These are phyloP conservation scores for Neospora caninum DNA, from an alignment of 169 alveolate species.

Conservation along the genomic window DNA sequence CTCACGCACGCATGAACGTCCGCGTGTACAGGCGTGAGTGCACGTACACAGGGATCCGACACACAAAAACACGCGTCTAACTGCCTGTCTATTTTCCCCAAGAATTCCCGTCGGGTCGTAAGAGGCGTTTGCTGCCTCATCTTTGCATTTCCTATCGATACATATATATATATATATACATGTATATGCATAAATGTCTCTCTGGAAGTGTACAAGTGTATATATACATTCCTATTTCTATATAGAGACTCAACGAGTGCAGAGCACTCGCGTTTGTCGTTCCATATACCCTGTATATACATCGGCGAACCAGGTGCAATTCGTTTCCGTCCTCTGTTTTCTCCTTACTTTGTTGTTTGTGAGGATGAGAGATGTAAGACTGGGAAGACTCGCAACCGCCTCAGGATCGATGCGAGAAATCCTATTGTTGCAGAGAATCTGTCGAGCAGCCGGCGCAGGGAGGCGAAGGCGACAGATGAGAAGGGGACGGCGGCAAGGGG, in stretches of 20 bases:
- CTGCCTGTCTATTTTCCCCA: no score
- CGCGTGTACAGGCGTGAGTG: no score
- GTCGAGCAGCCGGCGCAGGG: not conserved
- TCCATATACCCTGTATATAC: no score
- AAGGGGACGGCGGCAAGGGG: not conserved
- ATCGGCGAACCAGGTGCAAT: no score
- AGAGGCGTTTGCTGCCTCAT: no score
- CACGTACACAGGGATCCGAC: no score
- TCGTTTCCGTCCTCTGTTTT: not conserved
- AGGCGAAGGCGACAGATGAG: not conserved
- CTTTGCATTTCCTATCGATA: no score
- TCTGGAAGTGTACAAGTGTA: not conserved
- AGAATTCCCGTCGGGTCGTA: no score
- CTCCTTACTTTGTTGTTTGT: slow-evolving; percentile 85
- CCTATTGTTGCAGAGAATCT: slow-evolving; percentile 82
- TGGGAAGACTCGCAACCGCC: slow-evolving; percentile 78
- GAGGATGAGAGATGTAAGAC: slow-evolving; percentile 85
- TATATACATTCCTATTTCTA: slow-evolving; percentile 68
- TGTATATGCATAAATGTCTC: not conserved
- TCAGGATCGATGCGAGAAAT: slow-evolving; percentile 81
- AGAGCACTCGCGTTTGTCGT: no score
- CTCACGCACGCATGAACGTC: no score
- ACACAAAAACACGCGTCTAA: no score
- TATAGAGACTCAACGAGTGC: no score
- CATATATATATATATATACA: slow-evolving; percentile 1